Evolutionary conservation across 192 early-diverging fungal species (phyloP), one percentile per base, ranked within the genome.

Genomic region (Geranomyces michiganensis): DNA sequence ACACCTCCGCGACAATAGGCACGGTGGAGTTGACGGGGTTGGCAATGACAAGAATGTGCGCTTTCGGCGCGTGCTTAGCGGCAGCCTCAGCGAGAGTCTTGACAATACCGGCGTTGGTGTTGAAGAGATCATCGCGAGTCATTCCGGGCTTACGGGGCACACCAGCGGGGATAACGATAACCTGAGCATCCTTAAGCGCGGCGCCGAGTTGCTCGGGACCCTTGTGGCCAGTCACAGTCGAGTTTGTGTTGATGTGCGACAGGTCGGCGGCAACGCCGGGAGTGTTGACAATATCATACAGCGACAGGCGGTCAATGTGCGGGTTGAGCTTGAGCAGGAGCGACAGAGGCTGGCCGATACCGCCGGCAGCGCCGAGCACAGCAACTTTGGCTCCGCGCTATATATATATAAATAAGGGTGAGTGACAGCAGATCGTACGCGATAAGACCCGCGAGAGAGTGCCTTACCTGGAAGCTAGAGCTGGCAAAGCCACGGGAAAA

Each of bases 21-120:
- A 98, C 96, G 26, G 94, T 98, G 45, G 94, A 96, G 89, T 98
- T 98, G 74, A 98, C 96, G 48, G 96, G 96, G 91, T 98, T 98
- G 71, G 96, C 90, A 76, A 98, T 98, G 78, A 98, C 85, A 59
- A 91, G 84, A 68, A 93, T 76, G 82, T 92, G 85, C 53, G 94
- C 96, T 72, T 91, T 89, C 68, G 96, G 94, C 1, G 74, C 87
- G 58, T 82, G 90, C 80, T 86, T 81, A 33, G 94, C 95, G 62
- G 87, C 85, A 53, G 88, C 93, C 62, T 81, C 79, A 67, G 95
- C 94, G 43, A 96, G 87, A 55, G 80, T 89, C 70, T 88, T 86
- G 76, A 96, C 93, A 68, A 98, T 98, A 64, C 91, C 90, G 67
- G 96, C 96, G 83, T 98, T 98, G 83, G 90, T 96, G 83, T 96